These are phyloP conservation scores for Pythium periplocum DNA, from an alignment of 352 stramenopile genomes.

Conservation along the genomic window DNA sequence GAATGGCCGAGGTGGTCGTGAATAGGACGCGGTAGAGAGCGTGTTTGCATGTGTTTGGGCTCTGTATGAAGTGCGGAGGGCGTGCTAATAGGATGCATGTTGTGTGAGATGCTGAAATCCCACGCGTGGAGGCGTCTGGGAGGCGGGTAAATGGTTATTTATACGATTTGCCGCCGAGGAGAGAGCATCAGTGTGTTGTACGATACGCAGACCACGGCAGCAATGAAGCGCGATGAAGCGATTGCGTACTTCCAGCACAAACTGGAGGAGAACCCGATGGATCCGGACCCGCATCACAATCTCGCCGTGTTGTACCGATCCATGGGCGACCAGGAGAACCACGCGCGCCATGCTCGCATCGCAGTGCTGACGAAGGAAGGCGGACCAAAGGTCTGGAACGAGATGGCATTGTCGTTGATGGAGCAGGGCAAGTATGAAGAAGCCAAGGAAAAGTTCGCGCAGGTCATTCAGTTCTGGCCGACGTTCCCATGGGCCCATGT, in stretches of 20 bases:
- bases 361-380: slow-evolving; percentile 51
- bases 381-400: slow-evolving; percentile 52
- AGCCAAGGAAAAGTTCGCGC: slow-evolving; percentile 32
- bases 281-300: slow-evolving; percentile 48
- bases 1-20: no score
- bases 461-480: slow-evolving; percentile 40
- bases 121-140: no score
- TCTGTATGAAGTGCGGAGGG: no score
- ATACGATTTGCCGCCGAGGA: no score
- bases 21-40: no score
- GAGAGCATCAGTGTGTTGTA: no score
- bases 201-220: no score
- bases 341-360: slow-evolving; percentile 49
- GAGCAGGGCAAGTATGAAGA: slow-evolving; percentile 31
- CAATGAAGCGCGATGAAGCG: slow-evolving; percentile 44
- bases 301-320: slow-evolving; percentile 52
- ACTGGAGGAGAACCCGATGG: slow-evolving; percentile 46
- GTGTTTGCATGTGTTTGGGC: no score
- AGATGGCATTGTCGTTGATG: slow-evolving; percentile 50
- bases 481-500: slow-evolving; percentile 41
- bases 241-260: slow-evolving; percentile 62
- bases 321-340: slow-evolving; percentile 28
- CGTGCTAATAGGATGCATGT: no score
- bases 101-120: no score
- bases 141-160: no score